Conservation (phyloP, 1,284 basidiomycete genomes). For the Ustilago hordei region DNA sequence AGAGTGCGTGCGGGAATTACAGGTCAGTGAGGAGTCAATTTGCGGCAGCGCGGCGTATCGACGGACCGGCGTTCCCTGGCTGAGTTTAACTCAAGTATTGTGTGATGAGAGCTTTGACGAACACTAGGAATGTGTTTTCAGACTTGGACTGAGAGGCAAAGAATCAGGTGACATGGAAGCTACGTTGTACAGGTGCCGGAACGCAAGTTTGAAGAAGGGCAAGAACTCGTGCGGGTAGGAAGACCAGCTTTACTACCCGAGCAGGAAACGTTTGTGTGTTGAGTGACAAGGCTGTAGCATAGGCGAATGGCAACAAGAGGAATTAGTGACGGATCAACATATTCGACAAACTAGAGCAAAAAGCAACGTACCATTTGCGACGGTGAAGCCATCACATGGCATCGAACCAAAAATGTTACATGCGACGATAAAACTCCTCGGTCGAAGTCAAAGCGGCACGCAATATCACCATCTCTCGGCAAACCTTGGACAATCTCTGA, state of each 20-base stretch:
- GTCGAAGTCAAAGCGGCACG: constrained; percentile 1
- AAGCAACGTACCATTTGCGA: not conserved
- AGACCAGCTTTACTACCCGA: too few species aligned
- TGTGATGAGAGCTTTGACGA: not conserved
- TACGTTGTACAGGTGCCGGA: not conserved
- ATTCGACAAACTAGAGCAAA: not conserved
- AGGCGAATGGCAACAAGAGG: not conserved
- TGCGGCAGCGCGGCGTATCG: constrained; percentile 6
- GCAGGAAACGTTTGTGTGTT: too few species aligned
- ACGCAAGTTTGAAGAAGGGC: not conserved
- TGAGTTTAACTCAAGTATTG: not conserved
- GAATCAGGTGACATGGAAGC: not conserved
- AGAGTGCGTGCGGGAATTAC: not conserved
- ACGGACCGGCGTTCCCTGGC: not conserved
- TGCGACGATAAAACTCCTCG: not conserved
- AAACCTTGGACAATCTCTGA: constrained; percentile 7
- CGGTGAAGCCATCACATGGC: not conserved
- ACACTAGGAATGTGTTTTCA: not conserved
- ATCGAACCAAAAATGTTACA: not conserved
- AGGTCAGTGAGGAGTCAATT: not conserved
- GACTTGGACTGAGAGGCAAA: not conserved
- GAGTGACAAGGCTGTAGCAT: not conserved
- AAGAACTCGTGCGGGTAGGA: not conserved
- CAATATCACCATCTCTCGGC: not conserved
- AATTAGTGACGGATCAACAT: not conserved